Conservation (phyloP, 306 rosid genomes). For the Lathyrus aphaca region DNA sequence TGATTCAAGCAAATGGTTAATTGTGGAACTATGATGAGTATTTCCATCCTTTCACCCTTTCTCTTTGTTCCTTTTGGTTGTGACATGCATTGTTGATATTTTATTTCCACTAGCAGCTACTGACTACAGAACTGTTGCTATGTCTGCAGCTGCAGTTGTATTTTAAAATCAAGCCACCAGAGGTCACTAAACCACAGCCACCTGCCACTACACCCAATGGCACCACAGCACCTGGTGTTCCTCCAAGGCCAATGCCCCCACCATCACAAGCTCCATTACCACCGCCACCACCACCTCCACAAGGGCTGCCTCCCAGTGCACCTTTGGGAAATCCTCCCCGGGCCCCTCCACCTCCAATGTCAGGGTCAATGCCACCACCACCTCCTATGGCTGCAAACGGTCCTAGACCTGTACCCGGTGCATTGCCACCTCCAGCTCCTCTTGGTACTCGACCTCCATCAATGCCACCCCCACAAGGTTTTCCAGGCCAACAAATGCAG, state of each 20-base stretch:
- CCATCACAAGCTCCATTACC: constrained; percentile 86
- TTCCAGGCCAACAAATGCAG: constrained; percentile 63
- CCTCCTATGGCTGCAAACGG: constrained; percentile 87
- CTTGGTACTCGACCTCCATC: constrained; percentile 63
- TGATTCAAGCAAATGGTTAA: constrained; percentile 8
- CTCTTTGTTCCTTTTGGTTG: constrained; percentile 11
- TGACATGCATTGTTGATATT: neutral
- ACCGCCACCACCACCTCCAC: constrained; percentile 80
- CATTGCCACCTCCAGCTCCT: constrained; percentile 78
- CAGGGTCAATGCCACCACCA: constrained; percentile 76
- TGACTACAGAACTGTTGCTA: constrained; percentile 23
- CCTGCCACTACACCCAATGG: constrained; percentile 70
- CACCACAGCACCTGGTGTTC: constrained; percentile 76
- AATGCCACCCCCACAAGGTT: constrained; percentile 82
- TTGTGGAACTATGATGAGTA: neutral
- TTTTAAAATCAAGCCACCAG: constrained; percentile 86
- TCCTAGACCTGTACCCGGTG: constrained; percentile 81
- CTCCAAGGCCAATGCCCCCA: constrained; percentile 86
- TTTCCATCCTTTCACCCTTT: neutral
- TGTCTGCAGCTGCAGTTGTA: constrained; percentile 84
- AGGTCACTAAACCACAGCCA: constrained; percentile 80
- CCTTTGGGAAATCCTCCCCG: constrained; percentile 76
- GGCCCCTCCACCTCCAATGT: constrained; percentile 76
- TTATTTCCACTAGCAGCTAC: constrained; percentile 33
- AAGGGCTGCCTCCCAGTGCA: constrained; percentile 68